A percentile compares a stretch with the other conserved stretches of the same genome.
These are phyloP conservation scores for Selenicereus undatus DNA, from an alignment of 148 eudicot genomes.

Conservation along the genomic window DNA sequence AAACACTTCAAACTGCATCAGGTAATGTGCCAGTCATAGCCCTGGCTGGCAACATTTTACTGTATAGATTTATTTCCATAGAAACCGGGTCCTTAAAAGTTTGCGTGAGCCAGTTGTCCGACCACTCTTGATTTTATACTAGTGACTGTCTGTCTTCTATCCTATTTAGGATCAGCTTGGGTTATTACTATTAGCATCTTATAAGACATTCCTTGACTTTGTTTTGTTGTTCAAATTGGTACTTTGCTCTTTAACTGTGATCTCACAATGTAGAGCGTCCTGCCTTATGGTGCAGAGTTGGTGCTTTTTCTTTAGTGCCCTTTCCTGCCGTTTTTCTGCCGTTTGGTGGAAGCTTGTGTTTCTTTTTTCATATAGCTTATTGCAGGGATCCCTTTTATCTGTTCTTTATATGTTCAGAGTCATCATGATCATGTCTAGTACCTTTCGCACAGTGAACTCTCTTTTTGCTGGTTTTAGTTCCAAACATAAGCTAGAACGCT, in stretches of 20 bases:
- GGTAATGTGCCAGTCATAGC: constrained; percentile 34
- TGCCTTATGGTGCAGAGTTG: too few relatives aligned
- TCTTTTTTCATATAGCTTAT: too few relatives aligned
- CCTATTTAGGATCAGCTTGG: not conserved
- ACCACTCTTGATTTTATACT: not conserved
- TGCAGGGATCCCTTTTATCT: too few relatives aligned
- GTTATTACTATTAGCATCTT: not conserved
- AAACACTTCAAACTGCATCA: constrained; percentile 72
- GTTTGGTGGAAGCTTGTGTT: too few relatives aligned
- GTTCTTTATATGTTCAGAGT: too few relatives aligned
- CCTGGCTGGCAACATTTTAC: constrained; percentile 4
- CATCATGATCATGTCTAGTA: too few relatives aligned
- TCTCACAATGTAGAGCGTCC: too few relatives aligned
- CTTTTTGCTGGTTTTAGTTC: not conserved
- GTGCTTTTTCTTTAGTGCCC: not conserved
- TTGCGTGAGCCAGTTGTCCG: not conserved
- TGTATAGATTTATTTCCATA: not conserved
- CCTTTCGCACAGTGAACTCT: not conserved
- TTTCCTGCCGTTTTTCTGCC: too few relatives aligned
- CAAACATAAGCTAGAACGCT: not conserved
- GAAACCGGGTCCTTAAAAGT: not conserved
- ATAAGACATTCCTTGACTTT: not conserved
- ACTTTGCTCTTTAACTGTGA: too few relatives aligned
- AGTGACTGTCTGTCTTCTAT: not conserved
- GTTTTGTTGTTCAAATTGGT: too few relatives aligned